Conservation (phyloP, 169 alveolate genomes). For the Plasmodium inui region DNA sequence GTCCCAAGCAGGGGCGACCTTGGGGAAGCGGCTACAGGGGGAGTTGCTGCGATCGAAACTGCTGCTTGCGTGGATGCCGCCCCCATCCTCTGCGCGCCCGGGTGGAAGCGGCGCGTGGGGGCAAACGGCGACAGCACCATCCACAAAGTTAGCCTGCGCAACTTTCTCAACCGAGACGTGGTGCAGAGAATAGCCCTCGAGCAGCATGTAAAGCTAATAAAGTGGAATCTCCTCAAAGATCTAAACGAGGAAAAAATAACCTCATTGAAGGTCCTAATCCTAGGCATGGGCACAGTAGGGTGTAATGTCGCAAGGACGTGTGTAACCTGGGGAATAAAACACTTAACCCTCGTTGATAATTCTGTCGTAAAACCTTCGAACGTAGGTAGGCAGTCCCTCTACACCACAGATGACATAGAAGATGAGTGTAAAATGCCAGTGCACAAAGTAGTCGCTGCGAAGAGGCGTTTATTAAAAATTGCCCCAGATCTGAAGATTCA, state of each 20-base stretch:
- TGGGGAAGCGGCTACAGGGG: not conserved
- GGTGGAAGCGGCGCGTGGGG: conserved; percentile 32
- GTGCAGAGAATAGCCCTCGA: conserved; percentile 75
- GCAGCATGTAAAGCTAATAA: conserved; percentile 80
- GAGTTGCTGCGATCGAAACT: not conserved
- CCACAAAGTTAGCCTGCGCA: conserved; percentile 25
- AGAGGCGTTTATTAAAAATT: conserved; percentile 72
- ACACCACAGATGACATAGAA: conserved; percentile 39
- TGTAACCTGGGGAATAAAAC: conserved; percentile 83
- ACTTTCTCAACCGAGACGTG: conserved; percentile 54
- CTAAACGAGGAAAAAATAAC: conserved; percentile 74
- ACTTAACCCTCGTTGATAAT: conserved; percentile 77
- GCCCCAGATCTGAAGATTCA: conserved; percentile 78
- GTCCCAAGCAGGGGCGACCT: not conserved
- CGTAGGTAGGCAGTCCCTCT: conserved; percentile 81
- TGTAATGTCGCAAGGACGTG: conserved; percentile 80
- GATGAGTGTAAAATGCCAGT: conserved; percentile 18
- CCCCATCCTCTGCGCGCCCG: not conserved
- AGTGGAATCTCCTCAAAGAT: conserved; percentile 81
- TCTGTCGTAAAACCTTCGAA: conserved; percentile 77
- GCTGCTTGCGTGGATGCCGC: not conserved
- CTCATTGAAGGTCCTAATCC: conserved; percentile 70
- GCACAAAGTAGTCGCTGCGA: conserved; percentile 79
- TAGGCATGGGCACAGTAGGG: conserved; percentile 87
- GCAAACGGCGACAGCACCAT: conserved; percentile 11